phyloP scores from a whole-genome alignment of 140 eudicot genomes.

The Oenanthe javanica region DNA sequence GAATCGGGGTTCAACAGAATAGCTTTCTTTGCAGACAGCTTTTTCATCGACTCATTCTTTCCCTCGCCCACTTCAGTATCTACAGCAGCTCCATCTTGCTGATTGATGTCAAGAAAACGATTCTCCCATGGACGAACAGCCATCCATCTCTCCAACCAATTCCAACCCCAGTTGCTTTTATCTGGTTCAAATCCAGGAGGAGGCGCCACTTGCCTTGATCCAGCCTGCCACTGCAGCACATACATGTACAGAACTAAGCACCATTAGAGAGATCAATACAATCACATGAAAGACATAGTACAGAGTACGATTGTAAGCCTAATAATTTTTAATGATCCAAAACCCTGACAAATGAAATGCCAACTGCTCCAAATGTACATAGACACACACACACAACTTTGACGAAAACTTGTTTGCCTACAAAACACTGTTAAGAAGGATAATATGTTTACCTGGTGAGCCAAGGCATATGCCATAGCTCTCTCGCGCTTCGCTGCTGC shows the following conservation, averaged over 20 bases:
- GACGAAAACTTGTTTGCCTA: neutral
- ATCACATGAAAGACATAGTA: neutral
- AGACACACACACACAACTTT: neutral
- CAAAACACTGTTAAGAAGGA: neutral
- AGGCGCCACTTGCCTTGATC: constrained; percentile 63
- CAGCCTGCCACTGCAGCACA: constrained; percentile 91
- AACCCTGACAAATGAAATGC: neutral
- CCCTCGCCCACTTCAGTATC: constrained; percentile 45
- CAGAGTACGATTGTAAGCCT: neutral
- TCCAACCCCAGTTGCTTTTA: constrained; percentile 96
- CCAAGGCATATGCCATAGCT: constrained; percentile 99
- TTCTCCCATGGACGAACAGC: constrained; percentile 99
- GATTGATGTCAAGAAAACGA: constrained; percentile 66
- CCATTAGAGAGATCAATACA: neutral
- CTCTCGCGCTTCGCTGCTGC: constrained; percentile 99
- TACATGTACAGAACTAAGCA: neutral
- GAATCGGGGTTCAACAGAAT: constrained; percentile 28
- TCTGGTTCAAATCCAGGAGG: constrained; percentile 82
- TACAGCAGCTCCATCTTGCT: constrained; percentile 50
- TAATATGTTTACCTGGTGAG: constrained; percentile 71
- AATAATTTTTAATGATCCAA: neutral
- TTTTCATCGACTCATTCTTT: constrained; percentile 28
- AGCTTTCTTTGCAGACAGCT: constrained; percentile 47
- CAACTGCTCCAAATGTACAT: neutral
- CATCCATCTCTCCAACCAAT: constrained; percentile 99